Conservation (phyloP, 495 filamentous ascomycete species). For the Ascodesmis nigricans region DNA sequence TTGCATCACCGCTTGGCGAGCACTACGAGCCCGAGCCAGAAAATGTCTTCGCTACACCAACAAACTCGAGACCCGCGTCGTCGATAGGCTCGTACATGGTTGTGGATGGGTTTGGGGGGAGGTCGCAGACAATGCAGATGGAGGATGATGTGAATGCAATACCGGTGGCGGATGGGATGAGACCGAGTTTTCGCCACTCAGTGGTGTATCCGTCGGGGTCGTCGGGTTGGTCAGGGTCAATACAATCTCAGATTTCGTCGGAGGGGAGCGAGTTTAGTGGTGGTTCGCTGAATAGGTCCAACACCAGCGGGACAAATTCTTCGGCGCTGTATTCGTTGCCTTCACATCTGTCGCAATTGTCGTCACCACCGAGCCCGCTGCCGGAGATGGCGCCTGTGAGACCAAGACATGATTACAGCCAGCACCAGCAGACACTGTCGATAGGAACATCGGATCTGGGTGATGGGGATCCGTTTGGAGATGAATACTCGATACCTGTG, state of each 20-base stretch:
- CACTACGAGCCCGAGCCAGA: no score
- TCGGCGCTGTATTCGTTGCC: slow-evolving; percentile 20
- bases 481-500: slow-evolving; percentile 14
- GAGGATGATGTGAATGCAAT: slow-evolving; percentile 6
- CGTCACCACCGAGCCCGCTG: slow-evolving; percentile 13
- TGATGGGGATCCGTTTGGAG: slow-evolving; percentile 14
- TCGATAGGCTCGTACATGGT: neutral
- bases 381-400: slow-evolving; percentile 11
- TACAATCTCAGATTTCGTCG: slow-evolving; percentile 12
- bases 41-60: slow-evolving; percentile 3
- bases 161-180: slow-evolving; percentile 7
- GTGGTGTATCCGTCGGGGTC: slow-evolving; percentile 9
- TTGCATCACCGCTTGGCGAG: no score
- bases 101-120: neutral
- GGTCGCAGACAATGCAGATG: neutral
- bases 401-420: slow-evolving; percentile 16
- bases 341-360: slow-evolving; percentile 15
- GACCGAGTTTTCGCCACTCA: slow-evolving; percentile 8
- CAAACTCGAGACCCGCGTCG: slow-evolving; percentile 1
- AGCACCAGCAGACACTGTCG: slow-evolving; percentile 16
- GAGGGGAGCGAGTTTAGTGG: slow-evolving; percentile 1
- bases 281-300: slow-evolving; percentile 10
- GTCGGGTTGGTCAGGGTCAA: slow-evolving; percentile 13
- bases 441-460: slow-evolving; percentile 9
- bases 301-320: slow-evolving; percentile 12